Evolutionary conservation across 306 rosid genomes (phyloP), one percentile per base, ranked within the genome.

Genomic region (Vigna radiata): DNA sequence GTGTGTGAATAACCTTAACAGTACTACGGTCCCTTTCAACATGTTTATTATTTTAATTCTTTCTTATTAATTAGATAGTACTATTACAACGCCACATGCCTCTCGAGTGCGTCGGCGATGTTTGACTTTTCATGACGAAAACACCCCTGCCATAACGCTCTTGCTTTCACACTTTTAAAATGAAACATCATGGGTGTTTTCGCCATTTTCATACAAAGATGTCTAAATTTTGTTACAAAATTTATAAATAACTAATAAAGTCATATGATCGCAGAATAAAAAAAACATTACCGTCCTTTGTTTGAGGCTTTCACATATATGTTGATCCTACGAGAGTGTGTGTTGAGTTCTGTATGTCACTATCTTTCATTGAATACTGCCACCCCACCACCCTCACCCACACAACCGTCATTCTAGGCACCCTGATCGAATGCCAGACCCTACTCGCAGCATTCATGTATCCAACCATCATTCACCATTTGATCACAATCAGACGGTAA

Each of bases 101-200:
- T n/a, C 79, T 70, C 75, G 79, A 82, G 91, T 77, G 84, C 79
- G 90, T 86, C 89, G 91, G 87, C 85, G 59, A 68, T 68, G 68
- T 82, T 87, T 91, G 91, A 89, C 88, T 64, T 79, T 61, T 75
- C 16, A 72, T 76, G 77, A 84, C 88, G 65, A 68, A 76, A 87
- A 64, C 29, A 25, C 85, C 93, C 90, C 73, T 53, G 2, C 2
- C 44, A 44, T 59, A 14, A 10, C 63, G 46, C 14, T 39, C 37
- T 8, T 63, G 54, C 18, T 55, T 72, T 65, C 58, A 72, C 17
- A 47, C 55, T 78, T 10, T 7, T 14, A 14, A 2, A n/a, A 16
- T 4, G 6, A 61, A 68, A 0, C 2, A 1, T 0, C 1, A 55
- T 44, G 81, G 78, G 72, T 2, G 46, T 39, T 61, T 62, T 77